A percentile compares a stretch with the other conserved stretches of the same genome.
Evolutionary conservation across 116 monocot species (phyloP).

Genomic region (Papilionanthe hybrid): DNA sequence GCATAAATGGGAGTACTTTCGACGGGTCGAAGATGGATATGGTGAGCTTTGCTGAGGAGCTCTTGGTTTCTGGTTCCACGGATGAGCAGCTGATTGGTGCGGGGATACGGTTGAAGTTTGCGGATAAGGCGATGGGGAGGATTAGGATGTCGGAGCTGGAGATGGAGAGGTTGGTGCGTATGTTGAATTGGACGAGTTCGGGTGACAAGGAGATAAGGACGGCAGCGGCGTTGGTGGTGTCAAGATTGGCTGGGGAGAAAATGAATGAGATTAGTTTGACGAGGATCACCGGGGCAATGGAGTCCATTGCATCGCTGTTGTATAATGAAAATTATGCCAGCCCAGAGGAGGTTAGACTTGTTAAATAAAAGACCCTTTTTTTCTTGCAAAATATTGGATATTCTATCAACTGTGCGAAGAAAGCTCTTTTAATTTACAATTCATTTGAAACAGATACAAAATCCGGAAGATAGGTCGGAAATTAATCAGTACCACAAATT

Average conservation of each 20-base stretch:
- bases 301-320: slow-evolving; percentile 55
- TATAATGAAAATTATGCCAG: slow-evolving; percentile 10
- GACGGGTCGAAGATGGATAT: slow-evolving; percentile 67
- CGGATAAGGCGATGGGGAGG: no score
- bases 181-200: slow-evolving; percentile 67
- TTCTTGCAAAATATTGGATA: not conserved
- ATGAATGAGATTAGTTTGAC: slow-evolving; percentile 41
- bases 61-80: slow-evolving; percentile 3
- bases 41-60: slow-evolving; percentile 49
- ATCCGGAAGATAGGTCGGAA: no score
- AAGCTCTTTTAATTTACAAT: not conserved
- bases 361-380: not conserved
- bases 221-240: slow-evolving; percentile 43
- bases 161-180: no score
- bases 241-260: slow-evolving; percentile 41
- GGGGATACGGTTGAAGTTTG: slow-evolving; percentile 33
- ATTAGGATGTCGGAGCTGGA: no score
- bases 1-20: no score
- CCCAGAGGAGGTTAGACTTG: slow-evolving; percentile 1
- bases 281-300: no score
- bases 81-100: slow-evolving; percentile 74
- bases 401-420: not conserved
- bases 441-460: not conserved
- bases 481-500: slow-evolving; percentile 16
- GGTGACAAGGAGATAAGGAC: slow-evolving; percentile 38